Percentiles rank a stretch among this genome's conserved stretches.
Evolutionary conservation across 306 rosid species (phyloP).

Genomic region (Malus domestica): ASM211411v1 NC_041791.1:31003501-31004000

Average conservation of each 20-base stretch:
- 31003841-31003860: constrained; percentile 32
- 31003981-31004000: constrained; percentile 47
- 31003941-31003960: constrained; percentile 32
- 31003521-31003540: constrained; percentile 33
- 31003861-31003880: constrained; percentile 37
- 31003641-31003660: constrained; percentile 48
- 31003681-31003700: constrained; percentile 49
- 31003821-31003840: constrained; percentile 85
- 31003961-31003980: constrained; percentile 50
- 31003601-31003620: constrained; percentile 83
- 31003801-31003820: constrained; percentile 50
- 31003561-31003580: constrained; percentile 40
- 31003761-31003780: constrained; percentile 89
- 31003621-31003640: constrained; percentile 44
- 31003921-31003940: constrained; percentile 20
- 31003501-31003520: constrained; percentile 31
- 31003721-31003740: constrained; percentile 38
- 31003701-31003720: constrained; percentile 32
- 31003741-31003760: constrained; percentile 47
- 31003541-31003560: constrained; percentile 37
- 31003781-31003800: constrained; percentile 63
- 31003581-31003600: constrained; percentile 56
- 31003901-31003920: constrained; percentile 23
- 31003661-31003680: constrained; percentile 54
- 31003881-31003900: constrained; percentile 17